phyloP scores from a whole-genome alignment of 2,329 filamentous ascomycete genomes.

The Cladophialophora yegresii region DNA sequence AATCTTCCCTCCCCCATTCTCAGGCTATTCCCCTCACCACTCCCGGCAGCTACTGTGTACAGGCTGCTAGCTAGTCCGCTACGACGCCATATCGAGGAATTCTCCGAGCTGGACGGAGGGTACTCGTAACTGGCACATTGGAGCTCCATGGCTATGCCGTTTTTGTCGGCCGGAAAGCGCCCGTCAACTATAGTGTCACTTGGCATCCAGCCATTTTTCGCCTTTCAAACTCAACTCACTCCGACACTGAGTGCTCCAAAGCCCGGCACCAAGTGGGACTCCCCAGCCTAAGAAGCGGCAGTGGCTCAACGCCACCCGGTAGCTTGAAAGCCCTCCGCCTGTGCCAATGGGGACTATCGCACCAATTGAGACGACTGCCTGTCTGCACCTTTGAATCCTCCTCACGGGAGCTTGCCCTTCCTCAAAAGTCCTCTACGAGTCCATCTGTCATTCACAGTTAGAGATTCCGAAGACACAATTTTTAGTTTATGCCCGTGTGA shows the following conservation, averaged over 20 bases:
- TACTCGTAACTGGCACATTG: neutral
- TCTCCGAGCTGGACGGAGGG: slow-evolving; percentile 6
- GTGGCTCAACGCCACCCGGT: slow-evolving; percentile 20
- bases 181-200: slow-evolving; percentile 22
- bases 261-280: slow-evolving; percentile 7
- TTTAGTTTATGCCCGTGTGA: neutral
- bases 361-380: slow-evolving; percentile 2
- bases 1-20: neutral
- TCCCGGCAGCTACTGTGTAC: neutral
- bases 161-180: slow-evolving; percentile 14
- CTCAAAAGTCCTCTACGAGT: neutral
- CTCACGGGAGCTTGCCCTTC: neutral
- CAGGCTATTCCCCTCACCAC: neutral
- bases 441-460: neutral
- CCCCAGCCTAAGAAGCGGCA: slow-evolving; percentile 3
- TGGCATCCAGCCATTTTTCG: slow-evolving; percentile 14
- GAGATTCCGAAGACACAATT: neutral
- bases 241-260: slow-evolving; percentile 8
- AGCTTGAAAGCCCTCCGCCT: neutral
- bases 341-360: neutral
- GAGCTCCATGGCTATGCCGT: neutral
- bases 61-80: neutral
- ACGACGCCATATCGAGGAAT: slow-evolving; percentile 4
- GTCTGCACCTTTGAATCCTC: neutral
- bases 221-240: slow-evolving; percentile 9